Base-by-base conservation (phyloP, 208 protist species). In the Trichomonas gallinae region DNA sequence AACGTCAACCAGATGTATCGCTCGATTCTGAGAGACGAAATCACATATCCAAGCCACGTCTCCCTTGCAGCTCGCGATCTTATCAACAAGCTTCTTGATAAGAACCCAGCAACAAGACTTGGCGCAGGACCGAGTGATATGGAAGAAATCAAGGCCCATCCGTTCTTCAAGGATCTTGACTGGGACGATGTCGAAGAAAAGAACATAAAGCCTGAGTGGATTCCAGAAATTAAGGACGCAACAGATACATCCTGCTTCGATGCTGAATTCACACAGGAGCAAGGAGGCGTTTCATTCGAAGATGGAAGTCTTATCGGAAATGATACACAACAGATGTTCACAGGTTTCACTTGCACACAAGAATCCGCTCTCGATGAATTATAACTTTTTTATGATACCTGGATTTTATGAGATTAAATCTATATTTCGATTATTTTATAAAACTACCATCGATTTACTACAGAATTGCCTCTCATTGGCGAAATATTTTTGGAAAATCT, bases 141-240 rank as follows among this genome's bases (percentile, higher is more conserved):
- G 51, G 96, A 96, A 51, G 51, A 97, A 42, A 97, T 97, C 36
- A 49, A 93, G 9, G n/a, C 0, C 26, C 96, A 97, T 40, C 82
- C 96, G n/a, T 97, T 44, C 36, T 93, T 93, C 87, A n/a, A 23
- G n/a, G 40, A 48, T 2, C 17, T 93, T 38, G 38, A 93, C 45
- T 93, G 40, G 44, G 44, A n/a, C 9, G 34, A 93, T 36, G 34
- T 93, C 17, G 17, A 58, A 15, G 44, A 0, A 8, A 93, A 51
- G 44, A 93, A 51, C 11, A 17, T 38, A 36, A 34, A 26, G 17
- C 44, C 87, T 34, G 26, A 34, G 8, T 93, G 44, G 40, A 51
- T 93, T 38, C 87, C 87, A 40, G 17, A 23, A 42, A 40, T 93
- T n/a, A 40, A 93, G 26, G 34, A 93, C 36, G n/a, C 40, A 38